Base-by-base conservation (phyloP, 257 asterid genomes). In the Solanum pimpinellifolium region DNA sequence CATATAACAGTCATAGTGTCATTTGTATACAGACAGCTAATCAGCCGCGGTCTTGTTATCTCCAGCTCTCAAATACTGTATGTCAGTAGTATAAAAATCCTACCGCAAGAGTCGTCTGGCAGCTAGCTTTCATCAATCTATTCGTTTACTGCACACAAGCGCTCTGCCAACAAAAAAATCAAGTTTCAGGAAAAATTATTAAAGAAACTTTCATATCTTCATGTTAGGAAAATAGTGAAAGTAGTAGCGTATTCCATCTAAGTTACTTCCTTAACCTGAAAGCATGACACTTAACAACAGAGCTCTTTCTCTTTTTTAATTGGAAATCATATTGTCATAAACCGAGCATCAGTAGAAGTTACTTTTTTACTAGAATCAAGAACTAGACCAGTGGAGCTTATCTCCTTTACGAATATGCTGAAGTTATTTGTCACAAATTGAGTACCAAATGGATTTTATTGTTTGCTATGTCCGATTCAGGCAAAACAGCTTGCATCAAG, bases 61-160 rank as follows among this genome's bases (percentile, higher is more conserved):
- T 81, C 46, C 85, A 49, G 69, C 69, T 81, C 68, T 21, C 85
- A 81, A 81, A 49, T 16, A 81, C 69, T 81, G 20, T 78, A n/a
- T 25, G 84, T 59, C 69, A 81, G 85, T 81, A 49, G 59, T 49
- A 81, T 29, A 81, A 81, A 80, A 49, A 81, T 11, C 69, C 85
- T 49, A 13, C 69, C 2, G 20, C 85, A 81, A 81, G 85, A 18
- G 46, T 81, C 46, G 5, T 52, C 46, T 20, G 56, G 60, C 25
- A 25, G 59, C 29, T 84, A 86, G 84, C 89, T 85, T 21, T 21
- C 52, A 77, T 84, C 87, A 87, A 88, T 59, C 87, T 86, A 87
- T 83, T 90, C 90, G 42, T 92, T 92, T 84, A 60, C 86, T 39
- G 93, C 88, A 68, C 98, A 94, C 86, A 94, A 49, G 90, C 98